Conservation (phyloP, 2,329 filamentous ascomycete genomes). For the Claviceps cyperi region DNA sequence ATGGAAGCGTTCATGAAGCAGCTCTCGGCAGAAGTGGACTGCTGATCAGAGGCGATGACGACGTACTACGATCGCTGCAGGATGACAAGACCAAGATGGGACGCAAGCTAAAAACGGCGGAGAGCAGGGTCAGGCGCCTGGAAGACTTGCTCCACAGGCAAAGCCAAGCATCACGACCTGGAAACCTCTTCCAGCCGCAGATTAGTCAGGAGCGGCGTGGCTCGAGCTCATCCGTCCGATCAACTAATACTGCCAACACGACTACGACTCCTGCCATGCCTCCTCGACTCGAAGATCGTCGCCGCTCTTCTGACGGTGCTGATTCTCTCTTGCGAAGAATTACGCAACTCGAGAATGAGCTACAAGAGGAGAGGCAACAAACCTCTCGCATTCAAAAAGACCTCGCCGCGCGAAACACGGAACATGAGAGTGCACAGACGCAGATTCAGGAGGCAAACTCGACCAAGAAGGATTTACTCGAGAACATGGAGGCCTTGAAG, state of each 20-base stretch:
- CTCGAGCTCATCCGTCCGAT: conserved; percentile 33
- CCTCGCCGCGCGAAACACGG: conserved; percentile 39
- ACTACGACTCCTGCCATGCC: background rate
- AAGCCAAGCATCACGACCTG: conserved; percentile 41
- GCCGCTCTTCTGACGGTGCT: conserved; percentile 30
- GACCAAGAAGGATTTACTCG: conserved; percentile 84
- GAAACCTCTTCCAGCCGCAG: conserved; percentile 39
- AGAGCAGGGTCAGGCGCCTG: conserved; percentile 77
- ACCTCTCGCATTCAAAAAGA: conserved; percentile 56
- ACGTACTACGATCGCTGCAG: conserved; percentile 60
- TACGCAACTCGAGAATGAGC: conserved; percentile 60
- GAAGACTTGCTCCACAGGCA: conserved; percentile 89
- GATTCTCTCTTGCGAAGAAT: conserved; percentile 34
- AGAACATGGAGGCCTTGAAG: conserved; percentile 87
- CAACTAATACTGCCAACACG: conserved; percentile 12
- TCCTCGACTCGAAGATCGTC: conserved; percentile 26
- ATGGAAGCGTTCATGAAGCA: conserved; percentile 88
- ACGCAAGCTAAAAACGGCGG: conserved; percentile 63
- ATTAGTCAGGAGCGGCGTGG: conserved; percentile 34
- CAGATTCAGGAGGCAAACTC: conserved; percentile 76
- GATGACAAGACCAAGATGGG: conserved; percentile 68
- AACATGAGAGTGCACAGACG: conserved; percentile 46
- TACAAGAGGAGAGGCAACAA: conserved; percentile 57
- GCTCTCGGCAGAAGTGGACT: conserved; percentile 75
- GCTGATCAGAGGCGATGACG: conserved; percentile 74